Evolutionary conservation across 1,139 yeast species (phyloP), one percentile per base, ranked within the genome.

Genomic region (Pichia sp.): DNA sequence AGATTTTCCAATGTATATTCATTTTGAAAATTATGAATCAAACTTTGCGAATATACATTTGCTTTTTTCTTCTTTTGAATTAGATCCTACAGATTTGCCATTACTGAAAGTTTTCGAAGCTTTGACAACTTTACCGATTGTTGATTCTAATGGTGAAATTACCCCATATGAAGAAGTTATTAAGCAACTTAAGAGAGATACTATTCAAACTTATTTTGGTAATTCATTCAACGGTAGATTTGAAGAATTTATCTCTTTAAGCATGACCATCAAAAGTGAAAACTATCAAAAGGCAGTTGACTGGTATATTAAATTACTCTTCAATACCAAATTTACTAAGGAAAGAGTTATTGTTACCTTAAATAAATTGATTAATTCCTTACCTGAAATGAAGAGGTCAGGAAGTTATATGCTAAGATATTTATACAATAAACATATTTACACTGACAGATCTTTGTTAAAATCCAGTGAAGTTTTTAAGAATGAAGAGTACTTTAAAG

Each of bases 351-450:
- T 74, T 54, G 79, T 87, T 30, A 73, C 84, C 30, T 64, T 90
- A 43, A 95, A 89, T 55, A 87, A 86, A 60, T 72, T 84, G 44
- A 68, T 89, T 52, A 86, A 85, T 58, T 75, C 86, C 0, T 67
- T 92, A 42, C 84, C 96, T 0, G 96, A 88, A 49, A 71, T 75
- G 41, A 90, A 89, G 65, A 79, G 98, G 62, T 79, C 79, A 57
- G 97, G 95, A 28, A 79, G 79, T 44, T 66, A 75, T 3, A 83
- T 90, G 80, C 69, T 88, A 69, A 69, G 74, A 51, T 83, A 95
- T 1, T 65, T 85, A 10, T 73, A 79, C 35, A 72, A 74, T 56
- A 74, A 83, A 57, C 69, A 75, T 25, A 65, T 79, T 39, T 79
- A 76, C 54, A 73, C 76, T 25, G 74, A 74, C 26, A 70, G 81